Evolutionary conservation across 192 early-diverging fungal genomes (phyloP).

Genomic region (Lobulomyces angularis): DNA sequence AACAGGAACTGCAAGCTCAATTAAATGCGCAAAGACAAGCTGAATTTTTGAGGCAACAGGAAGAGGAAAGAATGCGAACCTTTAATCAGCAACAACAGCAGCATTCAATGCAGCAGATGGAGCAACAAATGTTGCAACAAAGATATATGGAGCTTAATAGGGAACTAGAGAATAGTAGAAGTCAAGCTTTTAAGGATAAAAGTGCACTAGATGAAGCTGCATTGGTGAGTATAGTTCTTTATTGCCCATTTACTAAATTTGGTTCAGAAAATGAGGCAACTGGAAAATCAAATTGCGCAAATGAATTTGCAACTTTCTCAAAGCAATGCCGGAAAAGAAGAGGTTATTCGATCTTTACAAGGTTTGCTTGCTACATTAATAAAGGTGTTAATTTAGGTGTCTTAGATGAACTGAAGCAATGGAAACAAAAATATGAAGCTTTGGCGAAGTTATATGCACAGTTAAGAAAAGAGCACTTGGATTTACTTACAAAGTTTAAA

Average conservation of each 20-base stretch:
- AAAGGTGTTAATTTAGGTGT: not conserved
- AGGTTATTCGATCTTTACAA: slow-evolving; percentile 70
- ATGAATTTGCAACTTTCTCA: slow-evolving; percentile 57
- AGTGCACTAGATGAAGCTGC: slow-evolving; percentile 72
- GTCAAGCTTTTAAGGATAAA: slow-evolving; percentile 71
- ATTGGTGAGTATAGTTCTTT: slow-evolving; percentile 5
- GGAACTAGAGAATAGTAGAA: slow-evolving; percentile 63
- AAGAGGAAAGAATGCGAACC: slow-evolving; percentile 24
- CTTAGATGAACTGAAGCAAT: slow-evolving; percentile 55
- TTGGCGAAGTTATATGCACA: slow-evolving; percentile 96
- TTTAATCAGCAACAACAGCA: slow-evolving; percentile 74
- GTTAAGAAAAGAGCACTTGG: slow-evolving; percentile 88
- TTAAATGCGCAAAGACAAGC: no score
- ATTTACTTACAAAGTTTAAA: slow-evolving; percentile 83
- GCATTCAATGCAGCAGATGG: slow-evolving; percentile 21
- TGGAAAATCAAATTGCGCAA: slow-evolving; percentile 73
- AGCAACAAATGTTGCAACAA: slow-evolving; percentile 43
- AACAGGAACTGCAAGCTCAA: slow-evolving; percentile 53
- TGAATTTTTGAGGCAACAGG: slow-evolving; percentile 6
- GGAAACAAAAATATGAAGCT: slow-evolving; percentile 96
- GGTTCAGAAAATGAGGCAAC: slow-evolving; percentile 55
- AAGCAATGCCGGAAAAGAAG: slow-evolving; percentile 69
- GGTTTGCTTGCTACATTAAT: slow-evolving; percentile 20
- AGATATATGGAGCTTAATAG: slow-evolving; percentile 26
- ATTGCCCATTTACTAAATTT: not conserved